Evolutionary conservation across 441 rosid genomes (phyloP).

Genomic region (Corymbia citriodora): DNA sequence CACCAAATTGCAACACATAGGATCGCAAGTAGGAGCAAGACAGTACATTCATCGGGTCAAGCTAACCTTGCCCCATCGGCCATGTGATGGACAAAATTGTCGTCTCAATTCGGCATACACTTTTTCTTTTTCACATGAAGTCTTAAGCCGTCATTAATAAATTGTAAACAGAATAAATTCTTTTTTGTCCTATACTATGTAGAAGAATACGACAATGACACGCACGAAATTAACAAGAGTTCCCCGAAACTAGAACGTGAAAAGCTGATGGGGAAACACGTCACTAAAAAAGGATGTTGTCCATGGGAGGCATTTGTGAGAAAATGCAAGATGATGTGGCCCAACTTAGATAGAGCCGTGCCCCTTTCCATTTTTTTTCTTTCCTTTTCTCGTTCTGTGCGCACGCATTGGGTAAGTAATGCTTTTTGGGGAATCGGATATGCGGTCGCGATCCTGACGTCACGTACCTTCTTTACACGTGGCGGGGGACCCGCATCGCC

Average conservation of each 20-base stretch:
- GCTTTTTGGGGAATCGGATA: background rate
- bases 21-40: background rate
- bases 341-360: background rate
- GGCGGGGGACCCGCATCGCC: conserved; percentile 4
- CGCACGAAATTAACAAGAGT: background rate
- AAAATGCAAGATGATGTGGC: background rate
- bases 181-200: background rate
- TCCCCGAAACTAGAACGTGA: background rate
- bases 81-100: background rate
- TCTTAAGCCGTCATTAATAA: background rate
- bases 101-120: background rate
- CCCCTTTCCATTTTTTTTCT: background rate
- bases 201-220: background rate
- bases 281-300: background rate
- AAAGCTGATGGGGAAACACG: background rate
- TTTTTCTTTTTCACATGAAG: background rate
- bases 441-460: background rate
- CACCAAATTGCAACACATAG: background rate
- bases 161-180: background rate
- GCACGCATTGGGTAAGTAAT: background rate
- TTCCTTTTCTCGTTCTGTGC: background rate
- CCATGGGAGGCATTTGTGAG: background rate
- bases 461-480: background rate
- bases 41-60: background rate
- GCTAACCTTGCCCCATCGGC: too few species aligned